A percentile compares a stretch with the other conserved stretches of the same genome.
These are phyloP conservation scores for Boletus pseudopeckii DNA, from an alignment of 768 basidiomycete genomes.

Conservation along the genomic window DNA sequence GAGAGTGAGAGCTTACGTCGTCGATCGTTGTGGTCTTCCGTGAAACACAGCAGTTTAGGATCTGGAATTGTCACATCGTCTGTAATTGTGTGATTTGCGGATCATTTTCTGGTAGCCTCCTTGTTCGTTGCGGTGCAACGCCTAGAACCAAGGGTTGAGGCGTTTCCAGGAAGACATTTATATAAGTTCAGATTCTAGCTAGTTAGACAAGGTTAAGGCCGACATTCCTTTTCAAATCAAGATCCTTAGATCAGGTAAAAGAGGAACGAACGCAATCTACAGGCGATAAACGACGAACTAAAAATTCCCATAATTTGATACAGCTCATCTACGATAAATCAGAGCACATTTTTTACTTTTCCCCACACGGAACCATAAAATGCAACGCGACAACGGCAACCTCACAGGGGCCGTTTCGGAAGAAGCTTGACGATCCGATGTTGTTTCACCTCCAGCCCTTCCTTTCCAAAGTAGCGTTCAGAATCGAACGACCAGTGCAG, in stretches of 20 bases:
- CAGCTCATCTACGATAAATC: conserved; percentile 8
- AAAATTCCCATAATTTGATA: conserved; percentile 9
- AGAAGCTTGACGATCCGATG: conserved; percentile 51
- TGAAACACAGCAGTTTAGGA: conserved; percentile 2
- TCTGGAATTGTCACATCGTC: neutral
- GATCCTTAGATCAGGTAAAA: conserved; percentile 7
- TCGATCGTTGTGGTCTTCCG: conserved; percentile 59
- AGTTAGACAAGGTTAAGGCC: neutral
- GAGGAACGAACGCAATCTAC: conserved; percentile 9
- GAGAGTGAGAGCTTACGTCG: conserved; percentile 71
- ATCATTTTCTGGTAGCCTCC: neutral
- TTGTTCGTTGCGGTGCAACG: neutral
- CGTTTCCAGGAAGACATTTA: neutral
- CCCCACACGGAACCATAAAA: neutral
- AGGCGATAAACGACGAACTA: neutral
- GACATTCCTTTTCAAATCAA: neutral
- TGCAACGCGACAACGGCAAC: neutral
- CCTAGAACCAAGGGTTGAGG: neutral
- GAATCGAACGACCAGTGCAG: conserved; percentile 73
- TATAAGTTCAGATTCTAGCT: neutral
- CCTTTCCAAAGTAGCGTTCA: conserved; percentile 62
- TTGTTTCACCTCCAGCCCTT: conserved; percentile 54
- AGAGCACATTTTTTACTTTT: neutral
- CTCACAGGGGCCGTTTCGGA: conserved; percentile 32
- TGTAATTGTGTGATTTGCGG: neutral